These are phyloP conservation scores for Taphrina wiesneri DNA, from an alignment of 1,139 yeast genomes.

Conservation along the genomic window DNA sequence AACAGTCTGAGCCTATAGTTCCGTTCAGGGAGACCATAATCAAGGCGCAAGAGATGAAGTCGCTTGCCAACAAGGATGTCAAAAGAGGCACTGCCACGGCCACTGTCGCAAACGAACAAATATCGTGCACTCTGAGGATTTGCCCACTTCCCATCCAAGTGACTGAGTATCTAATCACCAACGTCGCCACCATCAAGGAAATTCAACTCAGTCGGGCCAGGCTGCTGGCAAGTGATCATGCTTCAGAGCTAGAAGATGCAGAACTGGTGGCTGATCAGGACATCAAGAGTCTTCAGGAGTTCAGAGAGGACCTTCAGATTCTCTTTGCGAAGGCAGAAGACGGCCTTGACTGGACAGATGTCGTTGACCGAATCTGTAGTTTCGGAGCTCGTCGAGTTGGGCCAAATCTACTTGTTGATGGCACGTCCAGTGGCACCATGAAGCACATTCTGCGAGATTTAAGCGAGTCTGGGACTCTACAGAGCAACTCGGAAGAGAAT, in stretches of 20 bases:
- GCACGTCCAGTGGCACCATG: constrained; percentile 49
- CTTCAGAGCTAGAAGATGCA: constrained; percentile 27
- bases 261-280: constrained; percentile 13
- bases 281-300: not conserved
- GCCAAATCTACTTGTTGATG: constrained; percentile 70
- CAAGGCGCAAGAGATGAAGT: constrained; percentile 52
- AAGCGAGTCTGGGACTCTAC: constrained; percentile 33
- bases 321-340: constrained; percentile 4
- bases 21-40: constrained; percentile 89
- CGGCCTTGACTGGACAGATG: constrained; percentile 40
- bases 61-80: constrained; percentile 44
- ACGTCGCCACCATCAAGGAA: constrained; percentile 51
- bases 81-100: constrained; percentile 51
- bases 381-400: constrained; percentile 82
- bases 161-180: constrained; percentile 54
- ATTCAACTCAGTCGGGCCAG: constrained; percentile 39
- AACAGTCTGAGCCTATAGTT: constrained; percentile 87
- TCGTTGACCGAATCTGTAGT: constrained; percentile 53
- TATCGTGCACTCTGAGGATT: constrained; percentile 52
- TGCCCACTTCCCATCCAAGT: constrained; percentile 60
- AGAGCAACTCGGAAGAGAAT: constrained; percentile 39
- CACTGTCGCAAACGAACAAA: constrained; percentile 43
- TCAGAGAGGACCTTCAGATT: not conserved
- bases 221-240: constrained; percentile 35
- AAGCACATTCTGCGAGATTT: constrained; percentile 41